Evolutionary conservation across 495 filamentous ascomycete species (phyloP).

Genomic region (Hypoxylon fragiforme): DNA sequence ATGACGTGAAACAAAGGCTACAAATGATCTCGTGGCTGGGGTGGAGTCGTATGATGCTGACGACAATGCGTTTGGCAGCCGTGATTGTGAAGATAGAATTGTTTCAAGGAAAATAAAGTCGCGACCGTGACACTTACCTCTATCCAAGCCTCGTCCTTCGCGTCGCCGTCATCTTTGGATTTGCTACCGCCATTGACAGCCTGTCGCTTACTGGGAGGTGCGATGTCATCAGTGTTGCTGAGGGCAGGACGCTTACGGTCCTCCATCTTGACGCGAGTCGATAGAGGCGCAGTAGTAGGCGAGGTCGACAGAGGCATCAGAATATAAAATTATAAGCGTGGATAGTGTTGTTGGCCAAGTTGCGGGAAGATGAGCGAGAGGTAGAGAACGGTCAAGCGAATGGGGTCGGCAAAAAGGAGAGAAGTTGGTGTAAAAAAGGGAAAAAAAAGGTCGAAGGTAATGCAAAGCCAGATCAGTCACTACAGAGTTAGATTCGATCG

Average conservation of each 20-base stretch:
- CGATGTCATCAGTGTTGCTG: constrained; percentile 72
- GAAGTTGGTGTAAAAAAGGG: constrained; percentile 15
- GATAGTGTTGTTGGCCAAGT: not conserved
- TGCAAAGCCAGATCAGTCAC: constrained; percentile 2
- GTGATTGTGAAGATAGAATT: constrained; percentile 13
- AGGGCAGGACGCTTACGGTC: constrained; percentile 90
- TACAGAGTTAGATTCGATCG: no score
- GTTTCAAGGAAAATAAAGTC: constrained; percentile 12
- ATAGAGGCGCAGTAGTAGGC: constrained; percentile 67
- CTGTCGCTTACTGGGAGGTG: constrained; percentile 84
- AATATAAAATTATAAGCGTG: constrained; percentile 40
- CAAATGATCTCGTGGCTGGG: constrained; percentile 24
- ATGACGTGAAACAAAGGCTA: constrained; percentile 29
- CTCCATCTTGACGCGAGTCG: constrained; percentile 83
- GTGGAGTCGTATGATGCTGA: constrained; percentile 9
- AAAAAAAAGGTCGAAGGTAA: not conserved
- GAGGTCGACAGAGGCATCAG: constrained; percentile 82
- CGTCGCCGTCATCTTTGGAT: constrained; percentile 72
- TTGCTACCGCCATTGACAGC: constrained; percentile 76
- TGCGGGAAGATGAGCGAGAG: constrained; percentile 44
- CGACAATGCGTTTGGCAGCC: constrained; percentile 1
- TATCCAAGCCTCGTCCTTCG: constrained; percentile 76
- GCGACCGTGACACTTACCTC: constrained; percentile 65
- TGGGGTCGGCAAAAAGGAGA: constrained; percentile 25
- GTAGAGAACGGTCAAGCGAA: constrained; percentile 36